Percentiles rank a stretch among this genome's conserved stretches.
Evolutionary conservation across 1,284 basidiomycete genomes (phyloP).

Genomic region (Schizophyllum amplum): DNA sequence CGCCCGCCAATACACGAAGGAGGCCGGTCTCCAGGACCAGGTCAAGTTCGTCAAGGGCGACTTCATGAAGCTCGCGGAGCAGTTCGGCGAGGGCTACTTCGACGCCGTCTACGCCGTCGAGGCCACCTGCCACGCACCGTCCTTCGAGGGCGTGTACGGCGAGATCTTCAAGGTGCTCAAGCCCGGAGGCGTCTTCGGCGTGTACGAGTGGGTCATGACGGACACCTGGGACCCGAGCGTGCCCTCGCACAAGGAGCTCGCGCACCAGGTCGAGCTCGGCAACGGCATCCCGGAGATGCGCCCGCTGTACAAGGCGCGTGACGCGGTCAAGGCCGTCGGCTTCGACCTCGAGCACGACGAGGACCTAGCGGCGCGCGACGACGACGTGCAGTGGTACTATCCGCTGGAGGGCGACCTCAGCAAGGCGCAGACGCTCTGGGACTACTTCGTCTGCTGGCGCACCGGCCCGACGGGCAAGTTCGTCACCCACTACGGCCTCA

Average conservation of each 20-base stretch:
- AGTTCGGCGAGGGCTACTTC: slow-evolving; percentile 91
- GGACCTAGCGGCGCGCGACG: slow-evolving; percentile 84
- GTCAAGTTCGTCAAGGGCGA: slow-evolving; percentile 86
- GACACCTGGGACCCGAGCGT: slow-evolving; percentile 86
- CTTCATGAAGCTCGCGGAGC: slow-evolving; percentile 91
- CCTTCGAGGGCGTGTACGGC: slow-evolving; percentile 92
- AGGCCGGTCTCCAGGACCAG: slow-evolving; percentile 71
- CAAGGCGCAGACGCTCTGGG: slow-evolving; percentile 94
- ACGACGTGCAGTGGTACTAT: slow-evolving; percentile 91
- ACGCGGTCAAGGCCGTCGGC: slow-evolving; percentile 80
- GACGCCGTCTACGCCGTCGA: slow-evolving; percentile 99
- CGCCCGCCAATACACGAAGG: slow-evolving; percentile 78
- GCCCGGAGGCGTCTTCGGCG: slow-evolving; percentile 93
- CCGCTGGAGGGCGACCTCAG: slow-evolving; percentile 88
- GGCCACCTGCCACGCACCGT: slow-evolving; percentile 94
- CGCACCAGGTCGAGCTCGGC: slow-evolving; percentile 87
- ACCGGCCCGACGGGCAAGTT: slow-evolving; percentile 86
- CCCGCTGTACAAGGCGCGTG: slow-evolving; percentile 60
- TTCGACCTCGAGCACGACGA: slow-evolving; percentile 90
- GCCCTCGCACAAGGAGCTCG: slow-evolving; percentile 86
- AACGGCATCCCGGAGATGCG: slow-evolving; percentile 99
- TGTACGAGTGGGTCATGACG: slow-evolving; percentile 99
- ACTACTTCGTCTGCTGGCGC: slow-evolving; percentile 81
- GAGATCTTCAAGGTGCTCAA: slow-evolving; percentile 95
- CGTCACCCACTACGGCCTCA: slow-evolving; percentile 78